Evolutionary conservation across 148 eudicot genomes (phyloP).

Genomic region (Pharnaceum exiguum): DNA sequence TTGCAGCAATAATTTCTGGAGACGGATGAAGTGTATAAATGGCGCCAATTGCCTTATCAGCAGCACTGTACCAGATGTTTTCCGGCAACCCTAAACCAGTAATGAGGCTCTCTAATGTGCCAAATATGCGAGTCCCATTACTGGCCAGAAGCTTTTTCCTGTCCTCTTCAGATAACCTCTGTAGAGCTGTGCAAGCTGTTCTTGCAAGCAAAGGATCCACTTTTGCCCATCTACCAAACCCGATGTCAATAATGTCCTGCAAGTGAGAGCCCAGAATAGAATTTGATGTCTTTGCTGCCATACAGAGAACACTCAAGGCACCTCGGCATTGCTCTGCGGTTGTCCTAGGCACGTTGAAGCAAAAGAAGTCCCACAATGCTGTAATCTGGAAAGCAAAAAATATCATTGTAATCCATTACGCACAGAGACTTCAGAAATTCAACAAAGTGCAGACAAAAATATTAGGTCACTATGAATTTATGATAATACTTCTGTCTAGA

Average conservation of each 20-base stretch:
- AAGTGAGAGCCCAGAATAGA: conserved; percentile 74
- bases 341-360: conserved; percentile 82
- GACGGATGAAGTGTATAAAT: conserved; percentile 82
- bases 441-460: not conserved
- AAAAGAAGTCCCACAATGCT: conserved; percentile 94
- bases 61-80: conserved; percentile 82
- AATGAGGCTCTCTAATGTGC: conserved; percentile 57
- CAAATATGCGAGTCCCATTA: conserved; percentile 61
- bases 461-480: too few relatives aligned
- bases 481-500: too few relatives aligned
- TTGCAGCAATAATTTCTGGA: conserved; percentile 74
- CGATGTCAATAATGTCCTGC: conserved; percentile 92
- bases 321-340: conserved; percentile 95
- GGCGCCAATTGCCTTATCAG: conserved; percentile 84
- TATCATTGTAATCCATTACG: not conserved
- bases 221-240: conserved; percentile 98
- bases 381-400: conserved; percentile 51
- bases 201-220: conserved; percentile 95
- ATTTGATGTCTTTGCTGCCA: conserved; percentile 88
- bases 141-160: conserved; percentile 65
- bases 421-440: conserved; percentile 1
- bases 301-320: conserved; percentile 81
- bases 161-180: conserved; percentile 84
- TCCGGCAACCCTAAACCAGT: conserved; percentile 81
- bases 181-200: conserved; percentile 84